Percentiles rank a stretch among this genome's conserved stretches.
phyloP scores from a whole-genome alignment of 805 yeast genomes.

The Candida palmyrensis region DNA sequence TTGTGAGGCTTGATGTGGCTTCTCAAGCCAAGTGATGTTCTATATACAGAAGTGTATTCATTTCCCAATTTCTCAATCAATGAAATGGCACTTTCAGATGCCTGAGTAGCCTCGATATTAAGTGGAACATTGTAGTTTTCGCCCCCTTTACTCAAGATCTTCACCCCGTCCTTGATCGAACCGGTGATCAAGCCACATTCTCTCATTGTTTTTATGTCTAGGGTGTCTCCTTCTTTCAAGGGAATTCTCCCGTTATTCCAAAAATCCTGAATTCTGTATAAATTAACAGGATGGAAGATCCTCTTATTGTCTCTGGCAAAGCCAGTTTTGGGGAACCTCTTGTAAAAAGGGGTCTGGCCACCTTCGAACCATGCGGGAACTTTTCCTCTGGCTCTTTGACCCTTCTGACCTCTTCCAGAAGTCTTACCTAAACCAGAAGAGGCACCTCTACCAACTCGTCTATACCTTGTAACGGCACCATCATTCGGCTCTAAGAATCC shows the following conservation, averaged over 20 bases:
- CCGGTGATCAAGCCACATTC: constrained; percentile 72
- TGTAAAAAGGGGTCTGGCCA: constrained; percentile 92
- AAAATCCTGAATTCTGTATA: constrained; percentile 66
- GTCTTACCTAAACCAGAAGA: constrained; percentile 92
- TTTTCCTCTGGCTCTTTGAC: constrained; percentile 93
- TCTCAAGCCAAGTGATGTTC: constrained; percentile 54
- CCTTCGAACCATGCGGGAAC: constrained; percentile 96
- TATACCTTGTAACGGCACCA: constrained; percentile 55
- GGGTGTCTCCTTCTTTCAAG: constrained; percentile 52
- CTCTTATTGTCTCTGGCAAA: constrained; percentile 62
- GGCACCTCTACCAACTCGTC: constrained; percentile 94
- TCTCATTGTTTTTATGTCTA: constrained; percentile 74
- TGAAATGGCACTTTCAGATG: constrained; percentile 67
- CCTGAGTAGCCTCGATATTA: constrained; percentile 77
- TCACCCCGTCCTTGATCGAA: constrained; percentile 71
- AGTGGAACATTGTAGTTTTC: constrained; percentile 51
- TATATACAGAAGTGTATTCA: constrained; percentile 65
- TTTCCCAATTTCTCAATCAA: constrained; percentile 73
- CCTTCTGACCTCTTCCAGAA: constrained; percentile 95
- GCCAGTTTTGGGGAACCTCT: constrained; percentile 84
- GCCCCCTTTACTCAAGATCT: constrained; percentile 66
- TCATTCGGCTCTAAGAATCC: constrained; percentile 54
- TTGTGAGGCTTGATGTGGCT: constrained; percentile 75
- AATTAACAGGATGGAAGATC: constrained; percentile 54
- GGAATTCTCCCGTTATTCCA: constrained; percentile 62